phyloP scores from a whole-genome alignment of 208 protist species.

The Trypanosoma conorhini region DNA sequence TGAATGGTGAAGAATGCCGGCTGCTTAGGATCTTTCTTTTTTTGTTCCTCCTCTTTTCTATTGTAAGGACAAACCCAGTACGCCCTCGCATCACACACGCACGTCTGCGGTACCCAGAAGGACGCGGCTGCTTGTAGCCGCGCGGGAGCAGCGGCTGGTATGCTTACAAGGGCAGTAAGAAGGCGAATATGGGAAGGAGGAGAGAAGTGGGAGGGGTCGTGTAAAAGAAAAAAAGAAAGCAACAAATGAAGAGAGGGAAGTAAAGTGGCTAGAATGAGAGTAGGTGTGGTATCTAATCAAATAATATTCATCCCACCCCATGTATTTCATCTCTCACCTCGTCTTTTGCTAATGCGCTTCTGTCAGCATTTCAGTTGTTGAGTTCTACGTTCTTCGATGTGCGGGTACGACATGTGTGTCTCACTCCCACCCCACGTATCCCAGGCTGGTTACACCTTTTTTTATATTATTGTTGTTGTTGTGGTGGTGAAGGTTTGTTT shows the following conservation, averaged over 20 bases:
- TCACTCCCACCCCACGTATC: not conserved
- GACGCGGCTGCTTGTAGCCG: not conserved
- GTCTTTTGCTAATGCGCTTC: not conserved
- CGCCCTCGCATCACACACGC: not conserved
- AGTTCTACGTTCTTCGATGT: not conserved
- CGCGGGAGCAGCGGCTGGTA: not conserved
- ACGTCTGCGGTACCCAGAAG: not conserved
- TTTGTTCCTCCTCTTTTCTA: slow-evolving; percentile 9
- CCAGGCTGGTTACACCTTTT: not conserved
- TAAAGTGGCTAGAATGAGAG: slow-evolving; percentile 3
- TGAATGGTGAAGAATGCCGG: slow-evolving; percentile 9
- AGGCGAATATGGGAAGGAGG: not conserved
- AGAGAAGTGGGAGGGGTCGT: slow-evolving; percentile 2
- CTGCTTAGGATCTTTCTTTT: not conserved
- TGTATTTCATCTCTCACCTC: slow-evolving; percentile 5
- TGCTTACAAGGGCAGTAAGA: not conserved
- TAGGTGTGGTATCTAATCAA: slow-evolving; percentile 5
- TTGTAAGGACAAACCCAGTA: not conserved
- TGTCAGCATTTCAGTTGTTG: slow-evolving; percentile 18
- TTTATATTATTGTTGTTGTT: not conserved
- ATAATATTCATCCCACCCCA: not conserved
- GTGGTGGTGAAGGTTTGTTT: not conserved
- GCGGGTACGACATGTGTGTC: not conserved
- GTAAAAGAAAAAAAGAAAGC: slow-evolving; percentile 3
- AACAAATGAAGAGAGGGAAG: not conserved